Percentiles rank a stretch among this genome's conserved stretches.
Evolutionary conservation across 768 basidiomycete species (phyloP).

Genomic region (Phaeotremella fagi): DNA sequence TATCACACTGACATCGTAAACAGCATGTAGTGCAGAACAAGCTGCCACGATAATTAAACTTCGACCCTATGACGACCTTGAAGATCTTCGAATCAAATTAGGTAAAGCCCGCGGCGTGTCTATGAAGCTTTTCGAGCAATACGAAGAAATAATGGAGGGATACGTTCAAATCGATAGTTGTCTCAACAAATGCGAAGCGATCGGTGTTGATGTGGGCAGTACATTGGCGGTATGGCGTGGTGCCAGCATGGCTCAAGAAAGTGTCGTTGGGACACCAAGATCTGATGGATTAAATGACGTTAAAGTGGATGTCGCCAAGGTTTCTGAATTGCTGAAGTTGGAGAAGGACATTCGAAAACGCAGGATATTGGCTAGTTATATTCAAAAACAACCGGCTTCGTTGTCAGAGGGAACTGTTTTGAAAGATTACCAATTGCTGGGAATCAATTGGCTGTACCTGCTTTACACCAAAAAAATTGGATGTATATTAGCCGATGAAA

Average conservation of each 20-base stretch:
- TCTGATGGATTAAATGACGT: conserved; percentile 44
- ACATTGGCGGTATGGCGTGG: conserved; percentile 75
- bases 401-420: conserved; percentile 65
- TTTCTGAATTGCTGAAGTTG: conserved; percentile 45
- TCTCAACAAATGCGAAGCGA: conserved; percentile 79
- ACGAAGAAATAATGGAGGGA: conserved; percentile 65
- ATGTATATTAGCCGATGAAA: conserved; percentile 97
- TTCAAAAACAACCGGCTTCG: conserved; percentile 67
- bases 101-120: conserved; percentile 93
- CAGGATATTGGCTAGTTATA: conserved; percentile 55
- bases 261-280: conserved; percentile 32
- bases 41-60: conserved; percentile 70
- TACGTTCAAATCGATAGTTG: conserved; percentile 85
- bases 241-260: conserved; percentile 22
- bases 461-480: conserved; percentile 74
- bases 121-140: conserved; percentile 84
- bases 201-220: conserved; percentile 67
- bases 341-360: conserved; percentile 39
- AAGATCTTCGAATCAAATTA: conserved; percentile 70
- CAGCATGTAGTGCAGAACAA: conserved; percentile 68
- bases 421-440: conserved; percentile 95
- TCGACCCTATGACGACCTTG: conserved; percentile 72
- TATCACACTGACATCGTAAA: neutral
- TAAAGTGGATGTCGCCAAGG: conserved; percentile 42
- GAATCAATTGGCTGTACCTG: conserved; percentile 94